Evolutionary conservation across 225 moss, liverwort and hornwort species (phyloP), one percentile per base, ranked within the genome.

Genomic region (Takakia lepidozioides): DNA sequence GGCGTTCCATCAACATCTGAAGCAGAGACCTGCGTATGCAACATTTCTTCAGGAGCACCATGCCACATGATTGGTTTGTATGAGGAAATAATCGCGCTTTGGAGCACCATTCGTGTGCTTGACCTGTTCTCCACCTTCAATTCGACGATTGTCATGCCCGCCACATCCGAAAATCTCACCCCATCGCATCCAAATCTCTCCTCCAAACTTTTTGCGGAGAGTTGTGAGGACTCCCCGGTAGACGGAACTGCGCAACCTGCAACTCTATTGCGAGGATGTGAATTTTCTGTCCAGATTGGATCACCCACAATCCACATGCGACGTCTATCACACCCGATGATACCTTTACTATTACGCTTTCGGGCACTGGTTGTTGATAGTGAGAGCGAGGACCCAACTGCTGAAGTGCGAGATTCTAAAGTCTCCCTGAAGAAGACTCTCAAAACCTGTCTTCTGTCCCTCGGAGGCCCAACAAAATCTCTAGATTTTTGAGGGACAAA

Each of bases 41-140:
- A 58, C 52, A 84, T 19, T 25, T 95, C 93, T 58, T 86, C 89
- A 39, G 75, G 47, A 27, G 75, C 83, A 1, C 83, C 84, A 23
- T 93, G 89, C 89, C 89, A 89, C 89, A 86, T 95, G 25, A 49
- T 41, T 2, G 81, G 61, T 38, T 80, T 82, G 60, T 67, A 84
- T 2, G 89, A 95, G 2, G 73, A 51, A 27, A 89, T 72, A 1
- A 61, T 63, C 21, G 80, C 93, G 2, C 17, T 61, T 28, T 76
- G 63, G 49, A 89, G 16, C 54, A 89, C 49, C 27, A 89, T 45
- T 16, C 79, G 69, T 1, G 55, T 73, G 48, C 66, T 81, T 40
- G 74, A 70, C 34, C 83, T 76, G 55, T 79, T 76, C 18, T 62
- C 48, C 26, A 93, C 54, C 41, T 62, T 79, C 57, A 93, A 46